Conservation (phyloP, 345 rosid genomes). For the Passiflora organensis region DNA sequence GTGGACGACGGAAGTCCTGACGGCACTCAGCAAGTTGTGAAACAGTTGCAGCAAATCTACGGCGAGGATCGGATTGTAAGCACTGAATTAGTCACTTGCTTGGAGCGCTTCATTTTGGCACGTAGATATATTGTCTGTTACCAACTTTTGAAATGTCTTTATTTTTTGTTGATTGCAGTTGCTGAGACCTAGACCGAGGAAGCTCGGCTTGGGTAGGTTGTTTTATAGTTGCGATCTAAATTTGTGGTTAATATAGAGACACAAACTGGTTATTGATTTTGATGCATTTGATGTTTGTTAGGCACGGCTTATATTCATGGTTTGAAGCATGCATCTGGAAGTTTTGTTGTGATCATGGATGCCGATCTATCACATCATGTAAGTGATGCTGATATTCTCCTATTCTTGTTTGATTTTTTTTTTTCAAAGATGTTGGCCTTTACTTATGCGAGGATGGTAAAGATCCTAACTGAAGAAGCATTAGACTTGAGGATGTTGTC, state of each 20-base stretch:
- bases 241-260: neutral
- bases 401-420: no score
- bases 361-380: slow-evolving; percentile 99
- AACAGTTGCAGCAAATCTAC: slow-evolving; percentile 69
- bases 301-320: slow-evolving; percentile 95
- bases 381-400: no score
- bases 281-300: slow-evolving; percentile 32
- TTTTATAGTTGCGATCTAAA: no score
- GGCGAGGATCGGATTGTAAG: slow-evolving; percentile 81
- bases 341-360: slow-evolving; percentile 92
- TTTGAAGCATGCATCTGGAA: slow-evolving; percentile 86
- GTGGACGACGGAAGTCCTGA: slow-evolving; percentile 99
- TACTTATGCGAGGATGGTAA: no score
- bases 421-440: no score
- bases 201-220: slow-evolving; percentile 85
- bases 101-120: neutral
- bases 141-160: no score
- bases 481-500: no score
- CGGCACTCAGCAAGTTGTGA: slow-evolving; percentile 85
- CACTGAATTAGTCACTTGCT: neutral
- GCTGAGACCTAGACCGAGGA: slow-evolving; percentile 74
- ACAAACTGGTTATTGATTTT: no score
- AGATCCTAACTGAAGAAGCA: no score
- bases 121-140: neutral
- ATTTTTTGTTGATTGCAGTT: slow-evolving; percentile 45